Evolutionary conservation across 805 yeast species (phyloP), one percentile per base, ranked within the genome.

Genomic region (Lachancea lanzarotensis): DNA sequence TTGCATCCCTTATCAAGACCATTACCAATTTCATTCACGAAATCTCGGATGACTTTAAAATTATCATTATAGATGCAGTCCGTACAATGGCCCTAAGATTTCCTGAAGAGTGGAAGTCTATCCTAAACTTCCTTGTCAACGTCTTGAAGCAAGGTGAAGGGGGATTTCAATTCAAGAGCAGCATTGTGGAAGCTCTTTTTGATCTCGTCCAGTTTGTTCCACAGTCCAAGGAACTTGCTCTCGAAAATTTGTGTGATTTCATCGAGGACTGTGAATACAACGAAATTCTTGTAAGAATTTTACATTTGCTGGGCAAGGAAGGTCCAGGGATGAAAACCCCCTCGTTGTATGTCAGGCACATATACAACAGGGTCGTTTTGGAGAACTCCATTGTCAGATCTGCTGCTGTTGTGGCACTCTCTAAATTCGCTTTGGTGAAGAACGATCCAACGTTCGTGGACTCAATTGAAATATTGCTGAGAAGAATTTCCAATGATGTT

Each of bases 241-340:
- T 93, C 59, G 88, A 85, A 68, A 83, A 83, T 65, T 74, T 93
- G 56, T 89, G 98, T 74, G 98, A 93, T 67, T 90, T 89, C 62
- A 93, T 93, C 57, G 98, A 93, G 69, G 98, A 93, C 72, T 93
- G 98, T 70, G 98, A 93, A 69, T 91, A 76, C 70, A 85, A 96
- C 26, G 96, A 89, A 67, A 79, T 93, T 50, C 79, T 95, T 22
- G 95, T 90, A n/a, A 79, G 98, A 61, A 82, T 93, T 47, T 74
- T 93, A 65, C 96, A 90, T 67, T 67, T 91, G 50, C 76, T 93
- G 52, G 98, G 98, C 62, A 85, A 82, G 53, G 95, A 90, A 66
- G 98, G 98, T 49, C 97, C 98, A 57, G 70, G 74, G 47, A 82
- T 96, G 4, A 55, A 82, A 7, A 84, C 83, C 52, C 96, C 98